These are phyloP conservation scores for Solanum dulcamara DNA, from an alignment of 257 asterid species.

Conservation along the genomic window DNA sequence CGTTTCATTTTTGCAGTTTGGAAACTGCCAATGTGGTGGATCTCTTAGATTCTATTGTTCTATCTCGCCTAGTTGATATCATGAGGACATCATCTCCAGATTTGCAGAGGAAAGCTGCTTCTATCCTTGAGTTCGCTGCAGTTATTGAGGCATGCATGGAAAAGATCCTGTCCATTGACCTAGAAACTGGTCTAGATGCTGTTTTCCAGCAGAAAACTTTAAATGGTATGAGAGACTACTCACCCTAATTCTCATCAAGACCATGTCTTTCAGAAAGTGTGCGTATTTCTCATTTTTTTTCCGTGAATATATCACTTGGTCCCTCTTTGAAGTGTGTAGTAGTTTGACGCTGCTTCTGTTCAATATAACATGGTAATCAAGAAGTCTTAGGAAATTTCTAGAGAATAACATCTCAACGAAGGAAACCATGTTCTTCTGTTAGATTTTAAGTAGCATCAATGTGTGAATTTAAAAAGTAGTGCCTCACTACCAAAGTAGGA, in stretches of 20 bases:
- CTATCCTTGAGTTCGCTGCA: constrained; percentile 51
- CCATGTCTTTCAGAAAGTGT: not conserved
- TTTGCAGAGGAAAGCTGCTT: constrained; percentile 70
- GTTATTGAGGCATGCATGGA: constrained; percentile 26
- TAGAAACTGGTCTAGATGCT: constrained; percentile 53
- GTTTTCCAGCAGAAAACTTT: constrained; percentile 48
- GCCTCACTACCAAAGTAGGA: not conserved
- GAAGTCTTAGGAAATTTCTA: not conserved
- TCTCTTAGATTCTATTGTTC: constrained; percentile 38
- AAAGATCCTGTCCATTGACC: constrained; percentile 31
- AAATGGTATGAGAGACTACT: constrained; percentile 25
- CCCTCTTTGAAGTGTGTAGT: not conserved
- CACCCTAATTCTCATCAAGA: not conserved
- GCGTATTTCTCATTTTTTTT: not conserved
- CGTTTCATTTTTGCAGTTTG: constrained; percentile 26
- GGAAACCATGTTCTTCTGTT: not conserved
- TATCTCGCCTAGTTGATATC: constrained; percentile 47
- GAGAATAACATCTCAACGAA: not conserved
- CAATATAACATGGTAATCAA: not conserved
- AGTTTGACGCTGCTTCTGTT: not conserved
- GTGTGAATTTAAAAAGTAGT: not conserved
- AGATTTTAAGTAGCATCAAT: not conserved
- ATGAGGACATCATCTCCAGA: constrained; percentile 49
- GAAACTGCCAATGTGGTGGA: constrained; percentile 18
- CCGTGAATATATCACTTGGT: not conserved